Conservation (phyloP, 2,329 filamentous ascomycete genomes). For the Fusarium tricinctum region DNA sequence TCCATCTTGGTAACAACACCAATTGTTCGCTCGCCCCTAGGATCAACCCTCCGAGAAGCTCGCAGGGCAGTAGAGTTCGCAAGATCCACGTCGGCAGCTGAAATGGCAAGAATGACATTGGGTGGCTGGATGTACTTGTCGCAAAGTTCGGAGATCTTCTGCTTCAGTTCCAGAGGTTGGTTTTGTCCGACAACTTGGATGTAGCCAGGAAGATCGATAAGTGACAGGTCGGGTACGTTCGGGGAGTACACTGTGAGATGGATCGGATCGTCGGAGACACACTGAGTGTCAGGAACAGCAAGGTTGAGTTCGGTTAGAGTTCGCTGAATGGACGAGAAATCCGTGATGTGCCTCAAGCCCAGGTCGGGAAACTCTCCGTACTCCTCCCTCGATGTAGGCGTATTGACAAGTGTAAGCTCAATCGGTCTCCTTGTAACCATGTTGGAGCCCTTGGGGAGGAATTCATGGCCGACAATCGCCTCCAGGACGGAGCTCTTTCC, state of each 20-base stretch:
- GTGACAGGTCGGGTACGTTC: conserved; percentile 92
- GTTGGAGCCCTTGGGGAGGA: conserved; percentile 96
- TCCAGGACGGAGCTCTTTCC: conserved; percentile 98
- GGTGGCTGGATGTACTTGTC: conserved; percentile 98
- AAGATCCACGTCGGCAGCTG: conserved; percentile 95
- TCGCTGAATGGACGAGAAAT: conserved; percentile 92
- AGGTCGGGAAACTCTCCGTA: conserved; percentile 97
- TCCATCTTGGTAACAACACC: conserved; percentile 99
- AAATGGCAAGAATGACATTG: conserved; percentile 97
- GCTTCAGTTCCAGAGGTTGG: conserved; percentile 91
- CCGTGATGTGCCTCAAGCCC: conserved; percentile 88
- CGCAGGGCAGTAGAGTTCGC: conserved; percentile 95
- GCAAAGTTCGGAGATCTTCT: conserved; percentile 95
- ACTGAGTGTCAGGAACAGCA: conserved; percentile 90
- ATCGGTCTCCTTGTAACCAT: conserved; percentile 98
- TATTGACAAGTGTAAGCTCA: conserved; percentile 96
- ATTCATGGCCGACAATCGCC: conserved; percentile 97
- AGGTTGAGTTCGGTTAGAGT: conserved; percentile 95
- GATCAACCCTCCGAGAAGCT: conserved; percentile 91
- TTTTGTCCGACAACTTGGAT: conserved; percentile 95
- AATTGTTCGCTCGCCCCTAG: conserved; percentile 94
- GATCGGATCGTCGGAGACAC: conserved; percentile 96
- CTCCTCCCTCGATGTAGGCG: conserved; percentile 85
- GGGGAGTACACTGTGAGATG: conserved; percentile 96
- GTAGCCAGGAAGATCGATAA: conserved; percentile 97